Conservation (phyloP, 1,139 yeast genomes). For the Suhomyces coccinellae region DNA sequence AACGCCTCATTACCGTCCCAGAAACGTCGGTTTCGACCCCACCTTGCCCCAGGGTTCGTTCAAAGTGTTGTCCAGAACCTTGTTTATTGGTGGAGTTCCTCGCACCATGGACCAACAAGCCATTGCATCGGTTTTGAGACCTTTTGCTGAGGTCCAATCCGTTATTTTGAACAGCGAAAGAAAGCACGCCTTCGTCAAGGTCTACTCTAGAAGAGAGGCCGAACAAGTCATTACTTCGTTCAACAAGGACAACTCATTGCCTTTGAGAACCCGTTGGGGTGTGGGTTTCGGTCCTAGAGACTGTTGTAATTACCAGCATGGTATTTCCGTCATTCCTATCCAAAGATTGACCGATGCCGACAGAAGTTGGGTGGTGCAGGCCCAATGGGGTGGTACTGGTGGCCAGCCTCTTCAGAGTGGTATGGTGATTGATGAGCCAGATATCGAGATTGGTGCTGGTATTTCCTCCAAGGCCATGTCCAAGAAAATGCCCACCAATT, state of each 20-base stretch:
- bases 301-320: conserved; percentile 92
- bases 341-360: conserved; percentile 92
- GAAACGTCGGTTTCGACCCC: conserved; percentile 67
- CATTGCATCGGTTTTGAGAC: conserved; percentile 66
- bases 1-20: conserved; percentile 71
- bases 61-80: conserved; percentile 83
- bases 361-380: conserved; percentile 80
- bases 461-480: conserved; percentile 91
- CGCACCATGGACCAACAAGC: conserved; percentile 75
- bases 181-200: conserved; percentile 94
- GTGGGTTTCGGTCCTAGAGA: conserved; percentile 99
- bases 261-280: conserved; percentile 92
- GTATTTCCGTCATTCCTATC: conserved; percentile 83
- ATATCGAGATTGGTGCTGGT: conserved; percentile 93
- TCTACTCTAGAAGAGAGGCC: conserved; percentile 93
- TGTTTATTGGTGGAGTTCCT: conserved; percentile 93
- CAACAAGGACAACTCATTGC: conserved; percentile 51
- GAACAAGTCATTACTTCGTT: conserved; percentile 67
- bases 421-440: conserved; percentile 92
- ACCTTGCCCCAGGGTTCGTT: conserved; percentile 77
- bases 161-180: conserved; percentile 84
- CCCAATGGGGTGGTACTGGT: conserved; percentile 98
- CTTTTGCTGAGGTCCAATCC: conserved; percentile 94
- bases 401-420: conserved; percentile 84
- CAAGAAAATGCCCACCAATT: conserved; percentile 82